phyloP scores from a whole-genome alignment of 495 filamentous ascomycete species.

The Recurvomyces mirabilis region DNA sequence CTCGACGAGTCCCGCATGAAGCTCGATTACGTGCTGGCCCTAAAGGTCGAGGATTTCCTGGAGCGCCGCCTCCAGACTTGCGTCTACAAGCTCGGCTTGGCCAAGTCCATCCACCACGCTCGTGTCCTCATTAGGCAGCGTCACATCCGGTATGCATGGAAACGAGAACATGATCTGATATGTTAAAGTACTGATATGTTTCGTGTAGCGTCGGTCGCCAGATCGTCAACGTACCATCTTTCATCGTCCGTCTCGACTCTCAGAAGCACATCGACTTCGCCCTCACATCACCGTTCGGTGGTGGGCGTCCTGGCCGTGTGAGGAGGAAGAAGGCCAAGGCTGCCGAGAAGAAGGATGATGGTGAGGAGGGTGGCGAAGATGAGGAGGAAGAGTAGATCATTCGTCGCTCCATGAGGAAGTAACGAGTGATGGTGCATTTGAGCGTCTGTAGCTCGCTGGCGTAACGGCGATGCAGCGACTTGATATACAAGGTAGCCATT shows the following conservation, averaged over 20 bases:
- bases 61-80: conserved; percentile 98
- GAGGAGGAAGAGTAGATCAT: conserved; percentile 57
- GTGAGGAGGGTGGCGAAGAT: conserved; percentile 78
- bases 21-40: conserved; percentile 99
- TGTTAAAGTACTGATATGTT: background rate
- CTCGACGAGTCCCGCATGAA: conserved; percentile 99
- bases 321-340: conserved; percentile 98
- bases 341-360: conserved; percentile 79
- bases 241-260: conserved; percentile 97
- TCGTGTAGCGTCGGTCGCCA: conserved; percentile 79
- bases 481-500: too few species aligned
- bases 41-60: conserved; percentile 97
- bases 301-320: conserved; percentile 90
- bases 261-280: conserved; percentile 99
- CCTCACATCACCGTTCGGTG: conserved; percentile 92
- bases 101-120: conserved; percentile 99
- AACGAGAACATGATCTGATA: too few species aligned
- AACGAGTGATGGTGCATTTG: too few species aligned
- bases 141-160: conserved; percentile 71
- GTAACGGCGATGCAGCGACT: too few species aligned
- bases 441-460: too few species aligned
- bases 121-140: conserved; percentile 98
- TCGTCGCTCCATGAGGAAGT: too few species aligned
- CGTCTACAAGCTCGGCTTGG: conserved; percentile 98
- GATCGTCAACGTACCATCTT: conserved; percentile 99